Conservation (phyloP, 2,329 filamentous ascomycete genomes). For the Fusarium floridanum region DNA sequence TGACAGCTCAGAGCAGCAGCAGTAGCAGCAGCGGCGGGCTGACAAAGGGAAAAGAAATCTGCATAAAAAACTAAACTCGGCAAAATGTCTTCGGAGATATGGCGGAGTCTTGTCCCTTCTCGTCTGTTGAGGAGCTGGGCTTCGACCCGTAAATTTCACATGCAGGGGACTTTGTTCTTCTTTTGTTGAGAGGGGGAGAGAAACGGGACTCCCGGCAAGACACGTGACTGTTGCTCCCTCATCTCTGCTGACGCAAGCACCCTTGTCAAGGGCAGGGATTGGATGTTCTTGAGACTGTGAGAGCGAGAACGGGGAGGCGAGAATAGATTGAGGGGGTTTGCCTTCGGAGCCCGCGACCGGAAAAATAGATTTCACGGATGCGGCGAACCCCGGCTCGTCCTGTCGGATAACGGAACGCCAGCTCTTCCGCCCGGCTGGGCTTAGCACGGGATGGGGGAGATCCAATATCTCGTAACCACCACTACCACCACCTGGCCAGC, state of each 20-base stretch:
- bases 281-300: no score
- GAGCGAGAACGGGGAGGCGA: slow-evolving; percentile 5
- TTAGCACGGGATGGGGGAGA: slow-evolving; percentile 9
- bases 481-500: slow-evolving; percentile 40
- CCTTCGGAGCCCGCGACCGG: slow-evolving; percentile 3
- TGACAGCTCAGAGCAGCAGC: background rate
- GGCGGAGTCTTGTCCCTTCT: slow-evolving; percentile 25
- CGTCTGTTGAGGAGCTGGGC: slow-evolving; percentile 32
- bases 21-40: background rate
- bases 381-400: slow-evolving; percentile 30
- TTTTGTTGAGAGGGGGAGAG: slow-evolving; percentile 32
- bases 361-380: slow-evolving; percentile 20
- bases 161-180: slow-evolving; percentile 24
- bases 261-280: slow-evolving; percentile 33
- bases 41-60: slow-evolving; percentile 5
- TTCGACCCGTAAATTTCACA: slow-evolving; percentile 18
- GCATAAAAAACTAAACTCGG: slow-evolving; percentile 16
- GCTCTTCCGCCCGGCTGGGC: slow-evolving; percentile 41
- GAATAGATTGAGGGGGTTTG: background rate
- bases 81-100: slow-evolving; percentile 32
- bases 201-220: slow-evolving; percentile 28
- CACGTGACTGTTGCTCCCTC: slow-evolving; percentile 33
- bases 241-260: slow-evolving; percentile 35
- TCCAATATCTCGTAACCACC: slow-evolving; percentile 36
- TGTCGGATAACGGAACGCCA: slow-evolving; percentile 41